Base-by-base conservation (phyloP, 2,329 filamentous ascomycete genomes). In the Talaromyces pinophilus region DNA sequence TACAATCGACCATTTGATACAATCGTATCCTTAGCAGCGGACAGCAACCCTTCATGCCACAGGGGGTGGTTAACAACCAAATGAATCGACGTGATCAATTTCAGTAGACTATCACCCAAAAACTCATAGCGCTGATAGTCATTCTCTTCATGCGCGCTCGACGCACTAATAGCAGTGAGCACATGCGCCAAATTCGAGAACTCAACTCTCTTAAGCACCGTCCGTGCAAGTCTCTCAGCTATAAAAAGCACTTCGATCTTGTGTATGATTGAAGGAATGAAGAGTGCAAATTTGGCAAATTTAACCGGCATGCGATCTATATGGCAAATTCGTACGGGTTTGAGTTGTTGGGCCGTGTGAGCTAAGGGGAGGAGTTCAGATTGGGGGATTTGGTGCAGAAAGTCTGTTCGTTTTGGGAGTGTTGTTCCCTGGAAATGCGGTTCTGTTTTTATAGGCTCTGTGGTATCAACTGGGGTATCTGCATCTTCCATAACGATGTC, bases 41-140 rank as follows among this genome's bases (percentile, higher is more conserved):
- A 89, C 0, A 98, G 83, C 67, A 89, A 90, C 0, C 91, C 89
- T 77, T 97, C 94, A 0, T 92, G 92, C 84, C 87, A 92, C 4
- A 83, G 78, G 0, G 86, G 85, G 67, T 93, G 77, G 38, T 82
- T 74, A 19, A 83, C 82, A 73, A 84, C 82, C 4, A 93, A 82
- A 64, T 92, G 89, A 1, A 92, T 75, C 0, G 88, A 87, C 0
- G 90, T 84, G 57, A 86, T 87, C 65, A 90, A 86, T 72, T 98
- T 98, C 44, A 98, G 82, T 1, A 96, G 82, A 0, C 88, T 88
- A 72, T 98, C 94, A 0, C 95, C 95, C 0, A 97, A 80, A 70
- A 96, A 96, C 74, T 98, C 95, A 0, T 96, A 81, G 2, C 90
- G 84, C 72, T 98, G 90, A 73, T 97, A 97, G 69, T 97, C 85